Percentiles rank a stretch among this genome's conserved stretches.
phyloP scores from a whole-genome alignment of 495 filamentous ascomycete species.

The Bryoglossum gracile region DNA sequence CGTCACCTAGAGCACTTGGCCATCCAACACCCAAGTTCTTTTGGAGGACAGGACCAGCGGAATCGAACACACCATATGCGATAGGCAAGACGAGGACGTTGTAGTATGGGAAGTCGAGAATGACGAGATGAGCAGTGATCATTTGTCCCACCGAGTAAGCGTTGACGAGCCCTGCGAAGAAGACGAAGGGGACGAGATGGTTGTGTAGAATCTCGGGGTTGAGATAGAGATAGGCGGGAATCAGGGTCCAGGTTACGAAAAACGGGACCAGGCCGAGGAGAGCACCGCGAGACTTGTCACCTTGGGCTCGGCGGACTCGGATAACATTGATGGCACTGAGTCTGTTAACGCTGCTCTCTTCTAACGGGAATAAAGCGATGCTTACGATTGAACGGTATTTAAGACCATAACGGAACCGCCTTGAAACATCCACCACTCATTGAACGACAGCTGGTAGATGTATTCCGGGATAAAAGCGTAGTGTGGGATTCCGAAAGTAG shows the following conservation, averaged over 20 bases:
- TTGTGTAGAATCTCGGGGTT: conserved; percentile 74
- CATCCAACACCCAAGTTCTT: conserved; percentile 60
- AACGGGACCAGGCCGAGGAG: conserved; percentile 78
- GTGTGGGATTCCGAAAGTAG: conserved; percentile 59
- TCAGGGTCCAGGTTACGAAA: conserved; percentile 62
- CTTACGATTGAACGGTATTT: conserved; percentile 51
- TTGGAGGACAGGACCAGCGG: conserved; percentile 58
- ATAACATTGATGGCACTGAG: conserved; percentile 73
- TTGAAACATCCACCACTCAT: conserved; percentile 90
- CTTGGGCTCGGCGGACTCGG: conserved; percentile 62
- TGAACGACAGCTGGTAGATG: conserved; percentile 74
- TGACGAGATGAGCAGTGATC: conserved; percentile 85
- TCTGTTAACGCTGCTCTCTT: neutral
- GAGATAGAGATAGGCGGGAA: conserved; percentile 71
- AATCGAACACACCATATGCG: conserved; percentile 66
- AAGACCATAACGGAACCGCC: conserved; percentile 74
- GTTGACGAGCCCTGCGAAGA: conserved; percentile 83
- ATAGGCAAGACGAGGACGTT: conserved; percentile 72
- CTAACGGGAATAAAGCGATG: neutral
- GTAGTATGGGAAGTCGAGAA: conserved; percentile 76
- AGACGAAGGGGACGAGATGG: conserved; percentile 78
- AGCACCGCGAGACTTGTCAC: conserved; percentile 60
- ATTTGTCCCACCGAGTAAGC: conserved; percentile 92
- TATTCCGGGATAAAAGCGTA: conserved; percentile 56
- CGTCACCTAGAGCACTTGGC: conserved; percentile 68